Evolutionary conservation across 2,329 filamentous ascomycete species (phyloP).

Genomic region (Sporothrix protearum): DNA sequence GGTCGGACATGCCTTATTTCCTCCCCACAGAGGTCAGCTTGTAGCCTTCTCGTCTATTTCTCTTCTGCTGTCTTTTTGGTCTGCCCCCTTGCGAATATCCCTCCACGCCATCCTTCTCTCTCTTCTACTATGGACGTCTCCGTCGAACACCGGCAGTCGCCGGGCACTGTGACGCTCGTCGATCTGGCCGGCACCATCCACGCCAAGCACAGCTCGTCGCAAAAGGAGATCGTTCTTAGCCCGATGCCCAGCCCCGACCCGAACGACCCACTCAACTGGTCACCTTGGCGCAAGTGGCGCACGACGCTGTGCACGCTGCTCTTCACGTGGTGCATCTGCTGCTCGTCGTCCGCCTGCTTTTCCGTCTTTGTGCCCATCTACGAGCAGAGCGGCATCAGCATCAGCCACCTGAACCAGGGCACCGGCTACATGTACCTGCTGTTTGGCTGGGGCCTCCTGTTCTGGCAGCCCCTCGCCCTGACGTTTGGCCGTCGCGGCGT

Average conservation of each 20-base stretch:
- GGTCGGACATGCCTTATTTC: no score
- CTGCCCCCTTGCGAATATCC: no score
- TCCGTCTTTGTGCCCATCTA: constrained; percentile 48
- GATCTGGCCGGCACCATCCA: constrained; percentile 14
- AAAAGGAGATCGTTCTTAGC: constrained; percentile 17
- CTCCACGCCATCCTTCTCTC: background rate
- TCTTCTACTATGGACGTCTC: background rate
- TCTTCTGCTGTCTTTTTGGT: no score
- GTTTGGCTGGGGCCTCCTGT: constrained; percentile 43
- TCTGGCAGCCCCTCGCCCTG: constrained; percentile 47
- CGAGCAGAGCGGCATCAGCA: constrained; percentile 43
- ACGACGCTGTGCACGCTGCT: constrained; percentile 11
- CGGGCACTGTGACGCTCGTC: constrained; percentile 14
- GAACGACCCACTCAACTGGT: constrained; percentile 33
- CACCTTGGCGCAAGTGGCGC: constrained; percentile 32
- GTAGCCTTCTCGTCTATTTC: no score
- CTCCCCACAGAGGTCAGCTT: no score
- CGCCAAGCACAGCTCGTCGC: background rate
- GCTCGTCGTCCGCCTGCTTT: constrained; percentile 44
- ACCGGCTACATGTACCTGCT: constrained; percentile 47
- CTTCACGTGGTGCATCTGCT: constrained; percentile 16
- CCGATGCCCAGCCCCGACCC: constrained; percentile 17
- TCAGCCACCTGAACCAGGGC: constrained; percentile 46
- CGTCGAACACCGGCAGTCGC: constrained; percentile 13
- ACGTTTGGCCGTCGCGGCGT: constrained; percentile 40